A percentile compares a stretch with the other conserved stretches of the same genome.
Conservation (phyloP, 2,329 filamentous ascomycete species). For the Rutstroemia sp. region DNA sequence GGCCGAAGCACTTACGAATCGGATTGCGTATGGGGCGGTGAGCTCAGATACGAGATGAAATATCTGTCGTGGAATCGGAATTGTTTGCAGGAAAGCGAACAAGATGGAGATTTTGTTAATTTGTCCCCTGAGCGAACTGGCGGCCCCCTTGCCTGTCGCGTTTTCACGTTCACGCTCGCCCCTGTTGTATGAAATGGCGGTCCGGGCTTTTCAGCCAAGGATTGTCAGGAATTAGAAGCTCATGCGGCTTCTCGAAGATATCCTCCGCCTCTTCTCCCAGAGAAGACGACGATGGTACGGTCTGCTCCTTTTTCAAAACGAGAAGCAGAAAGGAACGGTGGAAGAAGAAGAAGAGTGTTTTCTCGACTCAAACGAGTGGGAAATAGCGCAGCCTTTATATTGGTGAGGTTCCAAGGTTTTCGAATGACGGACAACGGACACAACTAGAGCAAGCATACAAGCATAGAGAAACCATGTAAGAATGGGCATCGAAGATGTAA, state of each 20-base stretch:
- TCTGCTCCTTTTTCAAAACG: not conserved
- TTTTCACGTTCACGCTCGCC: not conserved
- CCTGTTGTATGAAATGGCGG: not conserved
- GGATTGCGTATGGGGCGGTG: not conserved
- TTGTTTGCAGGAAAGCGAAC: not conserved
- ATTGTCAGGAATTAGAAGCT: slow-evolving; percentile 4
- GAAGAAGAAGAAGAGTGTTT: not conserved
- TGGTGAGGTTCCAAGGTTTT: not conserved
- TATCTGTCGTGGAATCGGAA: not conserved
- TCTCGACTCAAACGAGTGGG: not conserved
- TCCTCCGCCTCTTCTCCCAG: not conserved
- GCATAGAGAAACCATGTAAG: not conserved
- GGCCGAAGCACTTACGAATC: not conserved
- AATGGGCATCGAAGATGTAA: too few relatives aligned
- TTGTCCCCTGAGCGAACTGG: slow-evolving; percentile 5
- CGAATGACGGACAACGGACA: not conserved
- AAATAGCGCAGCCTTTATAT: not conserved
- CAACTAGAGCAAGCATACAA: not conserved
- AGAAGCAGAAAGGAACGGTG: not conserved
- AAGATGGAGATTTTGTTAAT: not conserved
- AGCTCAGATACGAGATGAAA: not conserved
- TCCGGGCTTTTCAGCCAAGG: slow-evolving; percentile 8
- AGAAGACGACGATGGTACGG: not conserved
- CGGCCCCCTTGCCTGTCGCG: not conserved
- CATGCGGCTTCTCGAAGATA: slow-evolving; percentile 8